Conservation (phyloP, 306 rosid species). For the Senna siamea region DNA sequence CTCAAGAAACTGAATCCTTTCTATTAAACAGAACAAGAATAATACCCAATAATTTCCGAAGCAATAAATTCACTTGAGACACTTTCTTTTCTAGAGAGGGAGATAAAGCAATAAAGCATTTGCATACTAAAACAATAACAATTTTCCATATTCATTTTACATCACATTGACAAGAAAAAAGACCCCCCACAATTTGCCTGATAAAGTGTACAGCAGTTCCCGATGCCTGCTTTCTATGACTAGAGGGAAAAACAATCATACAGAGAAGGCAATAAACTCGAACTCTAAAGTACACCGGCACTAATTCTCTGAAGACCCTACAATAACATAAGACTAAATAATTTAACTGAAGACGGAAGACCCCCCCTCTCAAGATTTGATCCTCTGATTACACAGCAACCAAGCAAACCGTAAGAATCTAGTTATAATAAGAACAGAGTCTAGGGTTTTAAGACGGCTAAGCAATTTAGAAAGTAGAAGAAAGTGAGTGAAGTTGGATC, state of each 20-base stretch:
- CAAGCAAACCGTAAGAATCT: conserved; percentile 13
- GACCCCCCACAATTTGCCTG: conserved; percentile 5
- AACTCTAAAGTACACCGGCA: conserved; percentile 13
- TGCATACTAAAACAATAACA: neutral
- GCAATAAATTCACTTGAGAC: neutral
- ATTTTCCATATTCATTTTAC: neutral
- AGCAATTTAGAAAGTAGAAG: conserved; percentile 9
- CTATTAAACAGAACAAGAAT: neutral
- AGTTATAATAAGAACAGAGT: conserved; percentile 25
- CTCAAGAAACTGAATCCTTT: neutral
- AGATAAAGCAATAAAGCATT: neutral
- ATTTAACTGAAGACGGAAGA: neutral
- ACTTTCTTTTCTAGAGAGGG: neutral
- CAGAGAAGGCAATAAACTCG: conserved; percentile 8
- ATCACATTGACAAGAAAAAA: conserved; percentile 7
- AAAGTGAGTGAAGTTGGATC: conserved; percentile 42
- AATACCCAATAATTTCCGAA: conserved; percentile 12
- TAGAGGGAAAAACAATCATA: neutral
- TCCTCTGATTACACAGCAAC: neutral
- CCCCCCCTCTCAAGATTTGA: too few relatives aligned
- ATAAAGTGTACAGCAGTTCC: neutral
- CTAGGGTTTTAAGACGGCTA: conserved; percentile 55
- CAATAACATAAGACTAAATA: neutral
- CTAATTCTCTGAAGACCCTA: conserved; percentile 1
- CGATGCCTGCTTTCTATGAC: neutral